Evolutionary conservation across 1,284 basidiomycete genomes (phyloP), one percentile per base, ranked within the genome.

Genomic region (Leccinum solheimii): DNA sequence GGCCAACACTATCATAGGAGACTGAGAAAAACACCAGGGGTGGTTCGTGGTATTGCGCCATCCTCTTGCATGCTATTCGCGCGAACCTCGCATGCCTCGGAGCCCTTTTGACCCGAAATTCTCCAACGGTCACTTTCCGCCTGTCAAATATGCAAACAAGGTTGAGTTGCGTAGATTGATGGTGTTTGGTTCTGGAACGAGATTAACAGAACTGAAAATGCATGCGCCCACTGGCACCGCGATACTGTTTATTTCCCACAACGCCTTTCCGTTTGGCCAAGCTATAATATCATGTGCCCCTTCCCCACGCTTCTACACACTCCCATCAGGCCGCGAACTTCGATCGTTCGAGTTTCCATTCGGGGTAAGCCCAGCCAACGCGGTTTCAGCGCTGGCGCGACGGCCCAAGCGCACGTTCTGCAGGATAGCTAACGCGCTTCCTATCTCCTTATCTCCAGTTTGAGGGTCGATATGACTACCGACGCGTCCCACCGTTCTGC

Each of bases 271-370:
- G 53, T 57, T 64, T 55, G 52, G 26, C 56, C 49, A 55, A 34
- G 40, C 32, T 30, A 53, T 32, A 21, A 23, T 19, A 45, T 26
- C 43, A 32, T 55, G 4, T 34, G 40, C 49, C 30, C 2, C 16
- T 55, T 66, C 57, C 59, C 61, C 71, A 71, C 68, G 69, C n/a
- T 72, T 70, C 66, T 58, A 30, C 32, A 9, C 32, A 26, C 56
- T 53, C 55, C 56, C 59, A 59, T 62, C 65, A 50, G 26, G 49
- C 49, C 21, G 38, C 32, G 23, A 62, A 21, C 60, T 66, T 70
- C 57, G 23, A 50, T 56, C 23, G 50, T 27, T 71, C 62, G 59
- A 64, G 61, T 49, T 61, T 54, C 58, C 56, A n/a, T 54, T 62
- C 43, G 27, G 57, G 54, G 54, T 19, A 52, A 58, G 43, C 36